These are phyloP conservation scores for Westerdykella sp. DNA, from an alignment of 2,329 filamentous ascomycete genomes.

Conservation along the genomic window DNA sequence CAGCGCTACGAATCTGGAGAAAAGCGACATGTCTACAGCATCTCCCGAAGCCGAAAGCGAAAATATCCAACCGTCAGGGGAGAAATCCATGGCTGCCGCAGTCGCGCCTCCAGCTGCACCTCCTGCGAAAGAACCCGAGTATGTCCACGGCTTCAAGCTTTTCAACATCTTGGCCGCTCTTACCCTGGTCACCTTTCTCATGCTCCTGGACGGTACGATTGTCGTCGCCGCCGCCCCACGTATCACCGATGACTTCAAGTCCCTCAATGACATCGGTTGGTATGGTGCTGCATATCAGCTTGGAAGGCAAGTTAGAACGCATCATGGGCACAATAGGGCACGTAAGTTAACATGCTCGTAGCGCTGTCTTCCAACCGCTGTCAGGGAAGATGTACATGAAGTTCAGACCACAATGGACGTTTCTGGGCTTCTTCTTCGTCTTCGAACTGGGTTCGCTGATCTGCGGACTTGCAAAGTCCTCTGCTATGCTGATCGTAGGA, in stretches of 20 bases:
- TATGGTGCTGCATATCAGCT: conserved; percentile 38
- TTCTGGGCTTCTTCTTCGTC: conserved; percentile 1
- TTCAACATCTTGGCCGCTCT: not conserved
- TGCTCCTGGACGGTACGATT: conserved; percentile 9
- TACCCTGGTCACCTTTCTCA: conserved; percentile 1
- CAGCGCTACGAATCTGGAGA: no score
- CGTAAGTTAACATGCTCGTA: not conserved
- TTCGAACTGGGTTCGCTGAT: conserved; percentile 5
- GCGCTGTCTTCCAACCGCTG: conserved; percentile 1
- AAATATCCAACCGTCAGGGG: no score
- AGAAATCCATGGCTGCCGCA: no score
- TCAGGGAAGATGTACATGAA: conserved; percentile 4
- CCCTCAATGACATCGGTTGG: conserved; percentile 42
- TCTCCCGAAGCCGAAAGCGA: no score
- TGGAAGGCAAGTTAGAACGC: conserved; percentile 1
- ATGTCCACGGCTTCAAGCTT: not conserved
- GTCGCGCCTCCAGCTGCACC: no score
- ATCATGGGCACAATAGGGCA: not conserved
- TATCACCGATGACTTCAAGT: conserved; percentile 44
- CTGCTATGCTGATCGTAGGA: conserved; percentile 5
- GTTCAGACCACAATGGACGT: conserved; percentile 1
- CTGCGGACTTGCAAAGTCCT: conserved; percentile 2
- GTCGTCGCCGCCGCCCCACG: conserved; percentile 41
- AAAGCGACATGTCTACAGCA: no score
- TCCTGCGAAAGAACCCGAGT: not conserved